Base-by-base conservation (phyloP, 306 rosid genomes). In the Vigna hirtella region DNA sequence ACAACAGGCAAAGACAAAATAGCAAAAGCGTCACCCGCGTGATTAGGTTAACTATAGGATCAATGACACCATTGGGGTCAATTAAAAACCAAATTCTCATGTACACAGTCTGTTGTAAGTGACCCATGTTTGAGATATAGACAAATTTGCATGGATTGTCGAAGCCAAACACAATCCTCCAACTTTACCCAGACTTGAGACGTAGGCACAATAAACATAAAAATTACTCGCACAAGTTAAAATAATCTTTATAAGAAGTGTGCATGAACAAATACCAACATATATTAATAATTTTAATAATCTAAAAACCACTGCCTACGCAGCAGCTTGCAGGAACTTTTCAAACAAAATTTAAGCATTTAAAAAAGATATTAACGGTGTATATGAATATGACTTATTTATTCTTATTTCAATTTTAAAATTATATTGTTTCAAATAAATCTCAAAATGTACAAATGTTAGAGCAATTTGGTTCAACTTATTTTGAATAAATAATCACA, bases 1-100 rank as follows among this genome's bases (percentile, higher is more conserved):
- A 51, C 61, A 45, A 76, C 76, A 73, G 58, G 72, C 22, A 76
- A 64, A 68, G 32, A 64, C 72, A 13, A 74, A 26, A 30, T 38
- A 59, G 14, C 12, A 30, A 14, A 61, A 61, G 66, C 9, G 5
- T 61, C 15, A 13, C 20, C 12, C 66, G 30, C n/a, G 34, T 5
- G 9, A 1, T 28, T 9, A 28, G 18, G 42, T 28, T 28, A 5
- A 4, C 18, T 14, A 28, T 15, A 59, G 66, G 5, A 59, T 6
- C 10, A 6, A 14, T 24, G n/a, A 12, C 2, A 3, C 20, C 18
- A 59, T 59, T 59, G 66, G 66, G 18, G 18, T 28, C 66, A 26
- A 38, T 28, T 59, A 61, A 28, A 28, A 59, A 30, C 18, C 66
- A 59, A 59, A 26, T 28, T 59, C 17, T 59, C n/a, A 28, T 4